phyloP scores from a whole-genome alignment of 768 basidiomycete genomes.

The Amanita fuliginea region DNA sequence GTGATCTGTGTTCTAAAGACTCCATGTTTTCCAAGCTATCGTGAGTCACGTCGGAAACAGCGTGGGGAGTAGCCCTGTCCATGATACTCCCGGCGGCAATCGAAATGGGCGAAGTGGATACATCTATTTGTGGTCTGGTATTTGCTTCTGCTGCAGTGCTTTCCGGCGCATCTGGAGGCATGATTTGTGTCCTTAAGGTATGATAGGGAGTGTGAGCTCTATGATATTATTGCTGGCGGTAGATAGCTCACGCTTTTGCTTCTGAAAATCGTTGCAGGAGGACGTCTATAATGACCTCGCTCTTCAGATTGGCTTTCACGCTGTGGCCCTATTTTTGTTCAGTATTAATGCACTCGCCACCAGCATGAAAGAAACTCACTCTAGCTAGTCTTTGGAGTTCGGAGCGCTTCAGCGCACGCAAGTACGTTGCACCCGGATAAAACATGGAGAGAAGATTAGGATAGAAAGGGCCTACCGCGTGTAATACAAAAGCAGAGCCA shows the following conservation, averaged over 20 bases:
- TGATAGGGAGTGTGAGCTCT: neutral
- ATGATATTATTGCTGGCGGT: neutral
- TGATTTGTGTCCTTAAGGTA: neutral
- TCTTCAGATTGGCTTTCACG: slow-evolving; percentile 15
- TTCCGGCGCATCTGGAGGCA: neutral
- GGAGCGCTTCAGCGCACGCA: slow-evolving; percentile 7
- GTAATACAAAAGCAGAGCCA: neutral
- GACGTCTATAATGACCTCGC: slow-evolving; percentile 10
- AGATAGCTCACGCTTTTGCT: neutral
- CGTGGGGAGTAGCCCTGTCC: neutral
- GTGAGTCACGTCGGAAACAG: neutral
- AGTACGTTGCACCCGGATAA: slow-evolving; percentile 6
- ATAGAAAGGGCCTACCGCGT: neutral
- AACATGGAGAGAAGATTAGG: neutral
- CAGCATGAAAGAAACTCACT: slow-evolving; percentile 3
- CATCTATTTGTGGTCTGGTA: no score
- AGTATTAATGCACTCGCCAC: neutral
- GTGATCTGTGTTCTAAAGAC: neutral
- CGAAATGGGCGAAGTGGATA: neutral
- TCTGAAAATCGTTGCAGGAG: slow-evolving; percentile 7
- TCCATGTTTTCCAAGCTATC: neutral
- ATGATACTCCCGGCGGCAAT: neutral
- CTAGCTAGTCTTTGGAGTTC: slow-evolving; percentile 13
- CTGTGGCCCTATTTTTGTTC: slow-evolving; percentile 9
- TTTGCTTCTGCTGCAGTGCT: no score